phyloP scores from a whole-genome alignment of 176 grass and related monocot species.

The Guadua angustifolia region DNA sequence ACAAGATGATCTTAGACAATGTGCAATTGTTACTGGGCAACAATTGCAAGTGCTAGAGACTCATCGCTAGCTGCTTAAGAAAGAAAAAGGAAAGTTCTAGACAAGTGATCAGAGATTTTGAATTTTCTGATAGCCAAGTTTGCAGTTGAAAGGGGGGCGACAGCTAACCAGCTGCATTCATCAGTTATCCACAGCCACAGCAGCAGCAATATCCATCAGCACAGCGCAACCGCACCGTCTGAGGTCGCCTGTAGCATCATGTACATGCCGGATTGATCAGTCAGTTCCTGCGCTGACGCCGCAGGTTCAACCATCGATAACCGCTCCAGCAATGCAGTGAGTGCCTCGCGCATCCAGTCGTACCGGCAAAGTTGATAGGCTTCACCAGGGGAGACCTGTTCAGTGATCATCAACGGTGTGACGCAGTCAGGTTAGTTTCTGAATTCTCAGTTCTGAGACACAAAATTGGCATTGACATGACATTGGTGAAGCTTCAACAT shows the following conservation, averaged over 20 bases:
- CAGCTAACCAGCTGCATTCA: conserved; percentile 28
- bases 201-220: conserved; percentile 33
- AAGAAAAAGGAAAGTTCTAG: conserved; percentile 20
- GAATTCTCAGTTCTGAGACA: conserved; percentile 16
- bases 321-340: conserved; percentile 57
- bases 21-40: conserved; percentile 19
- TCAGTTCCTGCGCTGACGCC: conserved; percentile 33
- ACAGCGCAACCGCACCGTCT: conserved; percentile 64
- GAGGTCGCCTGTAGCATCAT: conserved; percentile 62
- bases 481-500: background rate
- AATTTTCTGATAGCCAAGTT: conserved; percentile 22
- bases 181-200: conserved; percentile 37
- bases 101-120: conserved; percentile 22
- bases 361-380: conserved; percentile 78
- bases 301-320: conserved; percentile 42
- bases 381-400: conserved; percentile 59
- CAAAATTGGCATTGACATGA: conserved; percentile 12
- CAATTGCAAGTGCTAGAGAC: conserved; percentile 31
- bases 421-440: conserved; percentile 1
- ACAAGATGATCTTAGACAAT: background rate
- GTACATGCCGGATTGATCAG: conserved; percentile 55
- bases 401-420: conserved; percentile 8
- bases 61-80: background rate
- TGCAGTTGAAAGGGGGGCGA: background rate
- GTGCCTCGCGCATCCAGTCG: conserved; percentile 90